Base-by-base conservation (phyloP, 306 rosid species). In the Cyclanthera cordifolia region DNA sequence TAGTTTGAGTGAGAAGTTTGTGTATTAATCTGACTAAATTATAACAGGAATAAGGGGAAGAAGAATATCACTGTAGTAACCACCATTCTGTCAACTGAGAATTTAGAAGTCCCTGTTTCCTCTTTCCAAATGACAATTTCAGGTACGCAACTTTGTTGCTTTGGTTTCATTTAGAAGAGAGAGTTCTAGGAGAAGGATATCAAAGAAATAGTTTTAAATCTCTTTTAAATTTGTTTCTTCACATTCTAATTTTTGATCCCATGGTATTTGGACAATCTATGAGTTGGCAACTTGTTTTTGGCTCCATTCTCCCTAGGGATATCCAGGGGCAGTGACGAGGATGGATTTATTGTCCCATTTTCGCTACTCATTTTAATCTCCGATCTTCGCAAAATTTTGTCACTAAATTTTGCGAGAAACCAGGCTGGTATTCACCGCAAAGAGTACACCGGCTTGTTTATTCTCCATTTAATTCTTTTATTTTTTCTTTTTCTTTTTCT, bases 111-210 rank as follows among this genome's bases (percentile, higher is more conserved):
- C 34, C 70, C 14, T 21, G 37, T 20, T 21, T 64, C 69, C 52
- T 64, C 69, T 64, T 64, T 21, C 50, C 21, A 41, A 64, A 23
- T 64, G 70, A 43, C 53, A 20, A 20, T 14, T 5, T 17, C 53
- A 41, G 70, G 53, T 65, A 12, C 70, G 45, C 21, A 43, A 43
- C 70, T 65, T 65, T 65, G 37, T 14, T 13, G 70, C 53, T 43
- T 37, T 61, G 68, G 32, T 65, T 64, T 64, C n/a, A 21, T 64
- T 64, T 41, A 12, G 32, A 41, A 63, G 9, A 10, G 67, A 59
- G 12, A 59, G 16, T n/a, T 34, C 67, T 57, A 60, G 67, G 24
- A 34, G 69, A 64, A n/a, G 37, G 34, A 13, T 43, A 7, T 23
- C 23, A 41, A 45, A 43, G 12, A 6, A 65, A 13, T 43, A 24